phyloP scores from a whole-genome alignment of 164 flowering plant species.

The Tinospora cordifolia region DNA sequence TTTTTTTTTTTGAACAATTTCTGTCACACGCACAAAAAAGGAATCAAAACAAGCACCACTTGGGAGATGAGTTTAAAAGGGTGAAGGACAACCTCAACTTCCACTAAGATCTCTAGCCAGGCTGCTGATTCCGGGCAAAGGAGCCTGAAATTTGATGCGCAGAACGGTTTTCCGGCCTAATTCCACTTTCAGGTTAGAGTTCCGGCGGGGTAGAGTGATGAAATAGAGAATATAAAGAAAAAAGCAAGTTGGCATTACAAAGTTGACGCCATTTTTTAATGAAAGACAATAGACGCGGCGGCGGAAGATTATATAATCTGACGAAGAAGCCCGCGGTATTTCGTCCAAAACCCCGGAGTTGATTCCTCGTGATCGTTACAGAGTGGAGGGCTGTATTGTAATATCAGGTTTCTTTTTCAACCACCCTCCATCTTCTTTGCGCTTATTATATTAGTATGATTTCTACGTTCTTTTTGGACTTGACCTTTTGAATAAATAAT shows the following conservation, averaged over 20 bases:
- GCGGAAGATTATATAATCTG: neutral
- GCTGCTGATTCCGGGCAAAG: neutral
- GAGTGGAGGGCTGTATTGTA: neutral
- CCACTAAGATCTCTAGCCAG: neutral
- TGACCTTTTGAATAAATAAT: too few species aligned
- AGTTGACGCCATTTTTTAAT: constrained; percentile 2
- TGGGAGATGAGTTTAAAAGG: too few species aligned
- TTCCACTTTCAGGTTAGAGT: neutral
- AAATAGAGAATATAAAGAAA: neutral
- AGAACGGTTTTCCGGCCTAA: neutral
- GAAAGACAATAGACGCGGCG: neutral
- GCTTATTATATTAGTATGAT: too few species aligned
- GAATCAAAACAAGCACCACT: too few species aligned
- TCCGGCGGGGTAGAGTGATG: neutral
- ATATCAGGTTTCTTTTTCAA: neutral
- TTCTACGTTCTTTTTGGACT: too few species aligned
- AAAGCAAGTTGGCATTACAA: neutral
- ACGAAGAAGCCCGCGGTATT: neutral
- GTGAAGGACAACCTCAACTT: neutral
- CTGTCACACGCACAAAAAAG: neutral
- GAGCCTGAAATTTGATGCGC: too few species aligned
- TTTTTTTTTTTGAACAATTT: neutral
- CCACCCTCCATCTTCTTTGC: neutral
- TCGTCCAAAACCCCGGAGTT: neutral
- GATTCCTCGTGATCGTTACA: neutral